phyloP scores from a whole-genome alignment of 768 basidiomycete genomes.

The Cyclocybe cylindracea region DNA sequence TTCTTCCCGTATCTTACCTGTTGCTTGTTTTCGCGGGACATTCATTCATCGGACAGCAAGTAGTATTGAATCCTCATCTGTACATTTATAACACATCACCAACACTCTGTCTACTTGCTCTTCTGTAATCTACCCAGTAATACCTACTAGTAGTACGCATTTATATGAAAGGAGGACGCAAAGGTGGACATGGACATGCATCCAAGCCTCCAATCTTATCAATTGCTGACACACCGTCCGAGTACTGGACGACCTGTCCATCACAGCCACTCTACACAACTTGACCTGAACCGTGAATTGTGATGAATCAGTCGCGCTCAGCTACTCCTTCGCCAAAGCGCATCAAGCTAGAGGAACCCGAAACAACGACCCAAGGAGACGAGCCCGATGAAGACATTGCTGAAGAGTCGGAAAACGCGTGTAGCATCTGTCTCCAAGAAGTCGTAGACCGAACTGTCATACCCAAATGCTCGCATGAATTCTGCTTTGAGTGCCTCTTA shows the following conservation, averaged over 20 bases:
- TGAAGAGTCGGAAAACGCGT: conserved; percentile 57
- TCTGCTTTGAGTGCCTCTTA: conserved; percentile 89
- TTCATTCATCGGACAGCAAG: too few relatives aligned
- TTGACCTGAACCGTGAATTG: neutral
- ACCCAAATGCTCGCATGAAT: conserved; percentile 87
- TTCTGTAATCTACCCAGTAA: neutral
- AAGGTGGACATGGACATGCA: too few relatives aligned
- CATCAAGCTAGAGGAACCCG: conserved; percentile 17
- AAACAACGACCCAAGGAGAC: neutral
- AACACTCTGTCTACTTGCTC: neutral
- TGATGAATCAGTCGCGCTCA: conserved; percentile 16
- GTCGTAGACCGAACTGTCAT: conserved; percentile 79
- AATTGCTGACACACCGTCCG: too few relatives aligned
- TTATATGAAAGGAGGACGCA: too few relatives aligned
- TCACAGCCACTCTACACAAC: neutral
- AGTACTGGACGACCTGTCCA: too few relatives aligned
- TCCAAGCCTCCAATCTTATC: too few relatives aligned
- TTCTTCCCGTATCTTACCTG: conserved; percentile 5
- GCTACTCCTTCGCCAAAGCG: conserved; percentile 39
- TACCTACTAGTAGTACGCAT: too few relatives aligned
- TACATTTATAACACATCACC: neutral
- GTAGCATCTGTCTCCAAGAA: conserved; percentile 84
- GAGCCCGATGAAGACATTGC: conserved; percentile 23
- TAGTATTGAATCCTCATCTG: too few relatives aligned
- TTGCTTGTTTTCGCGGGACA: conserved; percentile 6